Conservation (phyloP, 1,284 basidiomycete species). For the Porogramme epimiltina region DNA sequence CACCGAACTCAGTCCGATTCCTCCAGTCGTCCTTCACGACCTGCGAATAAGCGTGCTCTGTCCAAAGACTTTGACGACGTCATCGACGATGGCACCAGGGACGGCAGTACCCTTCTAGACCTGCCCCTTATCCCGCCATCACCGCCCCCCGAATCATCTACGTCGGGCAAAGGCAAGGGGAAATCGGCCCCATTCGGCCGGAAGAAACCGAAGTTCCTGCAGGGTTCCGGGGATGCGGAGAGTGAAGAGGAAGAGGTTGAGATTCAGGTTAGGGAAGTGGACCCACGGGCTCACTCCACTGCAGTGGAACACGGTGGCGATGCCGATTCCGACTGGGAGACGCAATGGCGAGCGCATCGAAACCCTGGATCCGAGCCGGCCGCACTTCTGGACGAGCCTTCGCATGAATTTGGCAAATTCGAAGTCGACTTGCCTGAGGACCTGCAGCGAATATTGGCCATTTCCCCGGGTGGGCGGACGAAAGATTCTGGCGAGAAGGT, state of each 20-base stretch:
- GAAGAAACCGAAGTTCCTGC: constrained; percentile 43
- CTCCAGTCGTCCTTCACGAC: constrained; percentile 3
- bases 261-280: constrained; percentile 32
- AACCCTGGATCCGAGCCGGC: constrained; percentile 5
- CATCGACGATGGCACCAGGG: constrained; percentile 11
- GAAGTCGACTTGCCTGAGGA: constrained; percentile 67
- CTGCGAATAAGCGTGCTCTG: constrained; percentile 27
- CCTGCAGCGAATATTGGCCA: constrained; percentile 60
- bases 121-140: constrained; percentile 54
- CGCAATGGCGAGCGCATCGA: constrained; percentile 15
- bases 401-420: constrained; percentile 36
- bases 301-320: constrained; percentile 11
- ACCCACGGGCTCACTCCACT: constrained; percentile 27
- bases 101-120: constrained; percentile 16
- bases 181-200: constrained; percentile 32
- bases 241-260: constrained; percentile 39
- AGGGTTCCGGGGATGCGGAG: constrained; percentile 28
- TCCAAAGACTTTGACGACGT: constrained; percentile 18
- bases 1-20: constrained; percentile 1
- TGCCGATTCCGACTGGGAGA: constrained; percentile 32
- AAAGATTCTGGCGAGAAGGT: constrained; percentile 52
- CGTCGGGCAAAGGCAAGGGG: constrained; percentile 40
- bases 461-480: constrained; percentile 44
- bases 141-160: constrained; percentile 48
- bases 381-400: constrained; percentile 11